Percentiles rank a stretch among this genome's conserved stretches.
phyloP scores from a whole-genome alignment of 306 rosid species.

The Argentina anserina region DNA sequence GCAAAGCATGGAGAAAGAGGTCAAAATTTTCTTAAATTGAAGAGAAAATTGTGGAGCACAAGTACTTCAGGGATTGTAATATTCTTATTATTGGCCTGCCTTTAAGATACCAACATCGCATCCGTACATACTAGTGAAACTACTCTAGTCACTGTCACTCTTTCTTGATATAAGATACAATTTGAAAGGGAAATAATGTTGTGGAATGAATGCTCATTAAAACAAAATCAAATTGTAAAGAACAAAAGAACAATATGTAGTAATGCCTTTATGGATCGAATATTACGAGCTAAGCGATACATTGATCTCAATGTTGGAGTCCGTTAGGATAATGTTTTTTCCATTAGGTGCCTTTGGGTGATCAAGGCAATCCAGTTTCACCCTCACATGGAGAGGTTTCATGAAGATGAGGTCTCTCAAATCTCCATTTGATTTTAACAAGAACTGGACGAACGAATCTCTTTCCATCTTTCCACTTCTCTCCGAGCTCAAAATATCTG shows the following conservation, averaged over 20 bases:
- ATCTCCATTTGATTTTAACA: slow-evolving; percentile 52
- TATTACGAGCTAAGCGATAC: slow-evolving; percentile 39
- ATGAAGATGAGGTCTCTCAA: slow-evolving; percentile 66
- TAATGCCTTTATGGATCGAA: slow-evolving; percentile 6
- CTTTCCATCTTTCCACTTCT: slow-evolving; percentile 42
- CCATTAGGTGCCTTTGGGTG: slow-evolving; percentile 73
- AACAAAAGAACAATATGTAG: neutral
- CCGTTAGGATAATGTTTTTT: slow-evolving; percentile 58
- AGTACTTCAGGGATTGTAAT: neutral
- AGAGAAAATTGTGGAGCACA: neutral
- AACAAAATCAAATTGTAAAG: neutral
- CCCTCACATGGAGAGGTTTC: slow-evolving; percentile 63
- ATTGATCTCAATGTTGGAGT: slow-evolving; percentile 55
- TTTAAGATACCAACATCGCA: neutral
- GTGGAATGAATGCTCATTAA: neutral
- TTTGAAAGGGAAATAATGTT: neutral
- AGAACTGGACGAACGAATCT: slow-evolving; percentile 47
- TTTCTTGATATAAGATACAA: neutral
- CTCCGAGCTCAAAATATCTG: slow-evolving; percentile 47
- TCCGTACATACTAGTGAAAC: too few relatives aligned
- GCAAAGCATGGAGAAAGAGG: slow-evolving; percentile 31
- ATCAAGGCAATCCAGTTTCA: slow-evolving; percentile 50
- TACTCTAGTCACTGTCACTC: too few relatives aligned
- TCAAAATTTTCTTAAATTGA: slow-evolving; percentile 12
- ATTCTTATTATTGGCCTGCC: neutral